Evolutionary conservation across 257 asterid genomes (phyloP), one percentile per base, ranked within the genome.

Genomic region (Nicotiana benthamiana): DNA sequence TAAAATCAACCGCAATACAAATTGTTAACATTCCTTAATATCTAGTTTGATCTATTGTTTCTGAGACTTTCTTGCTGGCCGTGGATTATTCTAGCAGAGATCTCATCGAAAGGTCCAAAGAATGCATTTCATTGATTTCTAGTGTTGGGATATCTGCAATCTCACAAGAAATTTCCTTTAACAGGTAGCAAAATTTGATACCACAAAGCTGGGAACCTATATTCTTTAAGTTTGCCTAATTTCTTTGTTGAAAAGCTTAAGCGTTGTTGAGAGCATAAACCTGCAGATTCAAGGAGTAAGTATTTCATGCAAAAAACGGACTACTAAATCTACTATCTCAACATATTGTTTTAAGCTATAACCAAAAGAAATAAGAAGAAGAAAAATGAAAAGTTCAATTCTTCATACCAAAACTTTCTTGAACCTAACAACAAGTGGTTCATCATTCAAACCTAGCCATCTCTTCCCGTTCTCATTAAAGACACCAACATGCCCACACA

Each of bases 381-480:
- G 40, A 43, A n/a, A 62, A 56, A 6, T 15, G 11, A 20, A 9
- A 79, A 60, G 28, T 30, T 24, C 65, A 9, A 6, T n/a, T 64
- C 28, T 72, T 72, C 20, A 4, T 20, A 11, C 26, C 57, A 30
- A 78, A 32, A 80, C 83, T 81, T 87, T 90, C 79, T 86, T 87
- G 82, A 88, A 88, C 40, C 36, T 77, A 61, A 89, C 56, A 4
- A 80, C 81, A 64, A 90, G 79, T 10, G 92, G 88, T 2, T 83
- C 83, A 70, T 88, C 90, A 56, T 68, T 89, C 83, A 89, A 61
- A 26, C 85, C 91, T 61, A 89, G 89, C 93, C 90, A 91, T 51
- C 80, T 86, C 83, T 81, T 79, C 11, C 88, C 86, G 79, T 84
- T 82, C 82, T 91, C 93, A 63, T 65, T 83, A 75, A 84, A 85